Evolutionary conservation across 805 yeast genomes (phyloP), one percentile per base, ranked within the genome.

Genomic region (Teunomyces aglyptinius): DNA sequence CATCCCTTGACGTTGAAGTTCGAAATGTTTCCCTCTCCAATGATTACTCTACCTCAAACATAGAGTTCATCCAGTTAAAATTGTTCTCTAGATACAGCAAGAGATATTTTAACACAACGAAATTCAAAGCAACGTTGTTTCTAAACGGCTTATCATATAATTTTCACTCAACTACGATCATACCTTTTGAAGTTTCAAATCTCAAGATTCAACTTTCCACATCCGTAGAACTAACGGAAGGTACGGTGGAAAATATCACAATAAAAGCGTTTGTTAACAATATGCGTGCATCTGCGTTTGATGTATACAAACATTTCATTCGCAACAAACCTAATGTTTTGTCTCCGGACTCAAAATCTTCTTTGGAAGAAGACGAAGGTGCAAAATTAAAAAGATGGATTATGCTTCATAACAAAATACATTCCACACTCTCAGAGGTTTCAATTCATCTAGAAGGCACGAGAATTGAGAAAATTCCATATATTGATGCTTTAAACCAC

Each of bases 401-500:
- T n/a, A 36, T 22, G 27, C 24, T 19, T 20, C 61, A 60, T 45
- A 52, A 49, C 31, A 53, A 49, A n/a, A 33, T 67, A 1, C 61
- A 64, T 47, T 36, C 54, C 6, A 46, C 57, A 1, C 38, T 68
- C 4, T 50, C 58, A 6, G 65, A 65, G 28, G 38, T 65, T 2
- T 56, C 65, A 6, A 18, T 69, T 5, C 60, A 63, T 35, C 44
- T 63, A 8, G 68, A 66, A 45, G 65, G 64, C 43, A 45, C 57
- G 7, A 44, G 46, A 10, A 32, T 69, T 3, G 38, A 47, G 13
- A 68, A 65, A 12, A 57, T 69, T 13, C 74, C 74, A 1, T 64
- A 67, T 43, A 56, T 63, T 1, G 58, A 65, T 10, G 50, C 63
- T 10, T 46, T 49, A 7, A 55, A 56, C 28, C 59, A 58, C 36